A percentile compares a stretch with the other conserved stretches of the same genome.
Conservation (phyloP, 495 filamentous ascomycete species). For the Trichoderma gamsii region DNA sequence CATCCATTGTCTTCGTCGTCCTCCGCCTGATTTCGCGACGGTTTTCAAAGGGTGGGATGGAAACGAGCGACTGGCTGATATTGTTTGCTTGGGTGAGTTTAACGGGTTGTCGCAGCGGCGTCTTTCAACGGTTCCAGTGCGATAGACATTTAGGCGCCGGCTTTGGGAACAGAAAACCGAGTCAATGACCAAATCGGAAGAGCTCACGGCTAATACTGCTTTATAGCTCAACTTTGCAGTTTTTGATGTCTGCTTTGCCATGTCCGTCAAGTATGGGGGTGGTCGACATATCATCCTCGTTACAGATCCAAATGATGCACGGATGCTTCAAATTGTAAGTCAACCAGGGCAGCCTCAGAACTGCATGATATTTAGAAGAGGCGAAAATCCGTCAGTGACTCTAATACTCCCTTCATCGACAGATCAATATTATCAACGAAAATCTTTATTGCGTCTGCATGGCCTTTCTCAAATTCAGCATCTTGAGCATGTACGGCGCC, state of each 20-base stretch:
- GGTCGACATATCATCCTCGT: slow-evolving; percentile 7
- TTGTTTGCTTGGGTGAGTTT: slow-evolving; percentile 3
- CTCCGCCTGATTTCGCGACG: neutral
- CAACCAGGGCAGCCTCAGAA: neutral
- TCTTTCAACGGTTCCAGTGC: neutral
- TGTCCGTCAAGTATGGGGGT: neutral
- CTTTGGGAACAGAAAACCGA: too few species aligned
- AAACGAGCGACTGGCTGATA: neutral
- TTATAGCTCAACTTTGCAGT: neutral
- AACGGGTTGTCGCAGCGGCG: neutral
- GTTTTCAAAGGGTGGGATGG: neutral
- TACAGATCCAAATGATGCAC: neutral
- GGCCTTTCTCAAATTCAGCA: slow-evolving; percentile 10
- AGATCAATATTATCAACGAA: slow-evolving; percentile 6
- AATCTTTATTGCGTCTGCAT: slow-evolving; percentile 3
- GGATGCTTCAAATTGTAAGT: slow-evolving; percentile 10
- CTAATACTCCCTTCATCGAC: neutral
- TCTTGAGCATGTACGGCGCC: neutral
- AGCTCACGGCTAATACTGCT: neutral
- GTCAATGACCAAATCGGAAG: neutral
- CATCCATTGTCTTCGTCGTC: neutral
- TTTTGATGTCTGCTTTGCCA: slow-evolving; percentile 5
- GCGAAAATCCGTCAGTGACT: neutral
- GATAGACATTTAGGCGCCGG: too few species aligned
- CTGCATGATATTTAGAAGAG: neutral